Evolutionary conservation across 371 early-diverging fungal species (phyloP).

Genomic region (Rhizopus sp.): DNA sequence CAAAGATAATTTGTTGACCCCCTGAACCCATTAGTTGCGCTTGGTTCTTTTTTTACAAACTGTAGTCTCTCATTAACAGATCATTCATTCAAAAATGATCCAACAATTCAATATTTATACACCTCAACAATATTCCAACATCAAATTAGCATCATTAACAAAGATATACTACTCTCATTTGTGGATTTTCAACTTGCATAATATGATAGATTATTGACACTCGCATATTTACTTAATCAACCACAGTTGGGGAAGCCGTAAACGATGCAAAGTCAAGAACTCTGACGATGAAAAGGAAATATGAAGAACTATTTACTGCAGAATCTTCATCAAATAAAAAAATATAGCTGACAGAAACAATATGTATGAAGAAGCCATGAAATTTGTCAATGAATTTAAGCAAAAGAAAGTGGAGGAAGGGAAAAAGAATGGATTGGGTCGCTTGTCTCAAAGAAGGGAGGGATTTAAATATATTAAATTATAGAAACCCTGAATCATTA

Average conservation of each 20-base stretch:
- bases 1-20: conserved; percentile 5
- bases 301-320: conserved; percentile 11
- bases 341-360: conserved; percentile 13
- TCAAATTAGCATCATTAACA: conserved; percentile 11
- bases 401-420: conserved; percentile 15
- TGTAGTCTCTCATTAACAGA: conserved; percentile 9
- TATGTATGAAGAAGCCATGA: conserved; percentile 16
- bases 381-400: conserved; percentile 16
- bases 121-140: conserved; percentile 17
- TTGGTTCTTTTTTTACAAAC: conserved; percentile 13
- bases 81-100: conserved; percentile 13
- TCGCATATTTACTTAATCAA: conserved; percentile 10
- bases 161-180: conserved; percentile 4
- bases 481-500: conserved; percentile 23
- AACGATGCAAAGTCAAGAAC: conserved; percentile 15
- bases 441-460: conserved; percentile 20
- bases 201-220: conserved; percentile 12
- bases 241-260: conserved; percentile 12
- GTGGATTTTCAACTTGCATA: conserved; percentile 15
- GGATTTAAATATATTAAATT: conserved; percentile 15
- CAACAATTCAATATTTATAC: conserved; percentile 9
- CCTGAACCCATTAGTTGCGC: conserved; percentile 12
- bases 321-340: conserved; percentile 4
- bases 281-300: conserved; percentile 14
- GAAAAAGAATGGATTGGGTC: conserved; percentile 19